Base-by-base conservation (phyloP, 78 protist genomes). In the Guillardia theta region DNA sequence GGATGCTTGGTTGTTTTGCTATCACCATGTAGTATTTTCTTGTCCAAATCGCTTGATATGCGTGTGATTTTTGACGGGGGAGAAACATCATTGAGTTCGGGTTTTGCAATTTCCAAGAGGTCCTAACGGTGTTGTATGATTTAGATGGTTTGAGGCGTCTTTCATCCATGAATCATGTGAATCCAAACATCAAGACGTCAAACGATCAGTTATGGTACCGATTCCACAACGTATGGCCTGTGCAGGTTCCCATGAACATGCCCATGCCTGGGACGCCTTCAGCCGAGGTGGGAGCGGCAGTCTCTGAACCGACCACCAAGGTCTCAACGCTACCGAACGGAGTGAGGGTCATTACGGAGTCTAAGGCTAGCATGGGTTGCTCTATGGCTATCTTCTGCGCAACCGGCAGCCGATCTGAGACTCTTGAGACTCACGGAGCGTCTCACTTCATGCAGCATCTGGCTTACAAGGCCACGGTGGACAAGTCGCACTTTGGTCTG, bases 401-500 rank as follows among this genome's bases (percentile, higher is more conserved):
- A n/a, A 64, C 64, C 37, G 94, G 94, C 70, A 46, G 88, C 44
- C 88, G 88, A 87, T 2, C 9, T 19, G 88, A 92, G 45, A 47
- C 88, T 37, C 64, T 0, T 12, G 88, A 41, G n/a, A 92, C 87
- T 5, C 43, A 4, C 1, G 94, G 94, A 87, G 44, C 37, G 22
- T 12, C 94, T 4, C 94, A 92, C 47, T 47, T 92, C 50, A 21
- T 92, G 44, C 92, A 48, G 64, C 92, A 48, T 21, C 64, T 48
- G 30, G 92, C 54, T 41, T 87, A 33, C 92, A 45, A 88, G 93
- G 93, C 93, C 44, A n/a, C 70, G 12, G n/a, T 54, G 70, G 78
- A 58, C 80, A 36, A 41, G 36, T 48, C 70, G 39, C 93, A 88
- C 93, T 88, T 88, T 41, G 3, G 3, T 0, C 8, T 88, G 54